Evolutionary conservation across 805 yeast genomes (phyloP).

Genomic region (Barnettozyma wickerhamii): DNA sequence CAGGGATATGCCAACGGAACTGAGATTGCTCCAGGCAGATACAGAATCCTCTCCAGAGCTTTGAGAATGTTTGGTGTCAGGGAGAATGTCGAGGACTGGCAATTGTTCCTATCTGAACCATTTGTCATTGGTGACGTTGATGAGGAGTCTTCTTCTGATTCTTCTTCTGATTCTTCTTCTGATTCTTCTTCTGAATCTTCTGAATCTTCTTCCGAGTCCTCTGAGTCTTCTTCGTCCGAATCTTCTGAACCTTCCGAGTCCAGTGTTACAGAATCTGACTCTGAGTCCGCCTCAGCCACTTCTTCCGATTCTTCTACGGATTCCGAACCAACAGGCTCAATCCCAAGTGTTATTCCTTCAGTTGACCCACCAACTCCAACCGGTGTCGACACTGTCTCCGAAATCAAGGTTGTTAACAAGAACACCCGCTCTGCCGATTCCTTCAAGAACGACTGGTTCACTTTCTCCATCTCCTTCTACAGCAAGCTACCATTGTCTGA

Average conservation of each 20-base stretch:
- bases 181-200: neutral
- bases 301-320: neutral
- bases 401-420: slow-evolving; percentile 4
- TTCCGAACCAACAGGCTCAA: neutral
- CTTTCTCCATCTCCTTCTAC: slow-evolving; percentile 1
- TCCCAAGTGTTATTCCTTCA: slow-evolving; percentile 3
- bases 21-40: slow-evolving; percentile 10
- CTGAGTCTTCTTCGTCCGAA: neutral
- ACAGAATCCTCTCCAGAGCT: slow-evolving; percentile 11
- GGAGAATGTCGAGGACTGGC: slow-evolving; percentile 11
- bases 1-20: slow-evolving; percentile 11
- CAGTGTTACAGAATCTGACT: too few relatives aligned
- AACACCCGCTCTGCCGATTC: neutral
- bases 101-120: slow-evolving; percentile 5
- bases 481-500: slow-evolving; percentile 4
- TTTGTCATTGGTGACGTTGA: neutral
- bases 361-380: slow-evolving; percentile 4
- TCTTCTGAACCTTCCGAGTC: too few relatives aligned
- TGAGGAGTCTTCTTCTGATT: neutral
- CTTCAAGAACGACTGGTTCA: slow-evolving; percentile 5
- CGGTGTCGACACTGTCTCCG: slow-evolving; percentile 3
- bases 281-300: too few relatives aligned
- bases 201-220: too few relatives aligned
- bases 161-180: slow-evolving; percentile 1
- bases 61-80: slow-evolving; percentile 10